Base-by-base conservation (phyloP, 2,329 filamentous ascomycete genomes). In the Mollisiaceae sp. region DNA sequence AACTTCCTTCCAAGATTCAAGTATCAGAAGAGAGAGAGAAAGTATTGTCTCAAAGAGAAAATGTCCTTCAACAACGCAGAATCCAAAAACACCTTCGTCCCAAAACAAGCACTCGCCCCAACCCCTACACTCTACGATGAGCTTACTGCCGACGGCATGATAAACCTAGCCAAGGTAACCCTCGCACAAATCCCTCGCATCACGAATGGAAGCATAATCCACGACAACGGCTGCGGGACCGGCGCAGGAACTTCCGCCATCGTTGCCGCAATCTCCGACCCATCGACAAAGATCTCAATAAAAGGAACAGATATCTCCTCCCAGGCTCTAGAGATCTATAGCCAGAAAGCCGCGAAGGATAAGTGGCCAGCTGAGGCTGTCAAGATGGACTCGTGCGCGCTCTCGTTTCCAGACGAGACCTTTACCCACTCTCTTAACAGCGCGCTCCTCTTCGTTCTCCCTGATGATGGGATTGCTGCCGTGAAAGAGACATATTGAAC, bases 401-500 rank as follows among this genome's bases (percentile, higher is more conserved):
- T 60, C 3, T 38, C n/a, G 4, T 59, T 64, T 39, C 5, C 39
- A 8, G 57, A 61, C 14, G 57, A 56, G n/a, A 65, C 58, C 1
- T 65, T 65, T 27, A 60, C 45, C 14, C 63, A 56, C 52, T 32
- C 47, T 2, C 39, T 64, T 32, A 22, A 27, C 39, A 64, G 55
- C n/a, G 27, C 62, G 4, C 24, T 59, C 8, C 11, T 64, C 24
- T 59, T 59, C 27, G 43, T 64, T 14, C 43, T 54, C 11, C 57
- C 47, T 18, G 38, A 60, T n/a, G 27, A 65, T 27, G 62, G 62
- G 2, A 32, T 60, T 43, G 86, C 86, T 0, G 94, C 94, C 0
- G 81, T 97, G 63, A 81, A 83, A 45, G 93, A 97, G 76, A 94
- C 94, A 0, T 88, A 89, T 79, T 88, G 94, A 12, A 92, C 97